phyloP scores from a whole-genome alignment of 2,329 filamentous ascomycete genomes.

The Metarhizium robertsii region DNA sequence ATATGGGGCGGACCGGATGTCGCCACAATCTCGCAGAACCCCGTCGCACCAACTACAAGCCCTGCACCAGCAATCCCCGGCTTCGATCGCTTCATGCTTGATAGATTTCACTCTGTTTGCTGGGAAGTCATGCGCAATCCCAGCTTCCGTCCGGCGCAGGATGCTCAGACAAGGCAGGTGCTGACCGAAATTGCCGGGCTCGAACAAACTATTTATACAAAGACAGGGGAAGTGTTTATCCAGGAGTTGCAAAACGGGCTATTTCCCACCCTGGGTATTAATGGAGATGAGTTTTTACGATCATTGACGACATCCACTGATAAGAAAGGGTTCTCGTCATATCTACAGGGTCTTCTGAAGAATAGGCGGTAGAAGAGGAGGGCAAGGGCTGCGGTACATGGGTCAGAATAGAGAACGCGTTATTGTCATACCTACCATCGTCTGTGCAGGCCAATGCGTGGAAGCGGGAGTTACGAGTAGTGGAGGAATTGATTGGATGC shows the following conservation, averaged over 20 bases:
- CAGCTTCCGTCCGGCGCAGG: slow-evolving; percentile 66
- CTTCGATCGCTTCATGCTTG: slow-evolving; percentile 85
- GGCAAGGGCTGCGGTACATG: neutral
- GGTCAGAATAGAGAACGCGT: neutral
- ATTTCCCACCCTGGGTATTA: slow-evolving; percentile 55
- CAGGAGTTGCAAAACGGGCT: slow-evolving; percentile 55
- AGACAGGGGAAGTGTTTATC: slow-evolving; percentile 77
- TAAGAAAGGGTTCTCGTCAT: slow-evolving; percentile 53
- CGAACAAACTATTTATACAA: slow-evolving; percentile 83
- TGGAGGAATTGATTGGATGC: neutral
- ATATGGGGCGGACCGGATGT: slow-evolving; percentile 88
- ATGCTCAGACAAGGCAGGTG: slow-evolving; percentile 83
- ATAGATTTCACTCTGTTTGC: slow-evolving; percentile 77
- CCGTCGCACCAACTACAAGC: slow-evolving; percentile 37
- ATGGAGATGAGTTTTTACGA: slow-evolving; percentile 50
- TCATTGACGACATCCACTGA: slow-evolving; percentile 49
- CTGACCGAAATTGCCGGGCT: slow-evolving; percentile 79
- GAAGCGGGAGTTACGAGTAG: neutral
- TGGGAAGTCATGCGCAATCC: slow-evolving; percentile 80
- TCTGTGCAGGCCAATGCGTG: neutral
- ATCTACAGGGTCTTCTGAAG: slow-evolving; percentile 51
- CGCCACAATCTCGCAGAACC: slow-evolving; percentile 44
- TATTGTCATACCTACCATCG: neutral
- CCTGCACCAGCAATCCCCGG: slow-evolving; percentile 62
- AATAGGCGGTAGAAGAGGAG: slow-evolving; percentile 22